Evolutionary conservation across 2,329 filamentous ascomycete genomes (phyloP).

Genomic region (Talaromyces atroroseus): DNA sequence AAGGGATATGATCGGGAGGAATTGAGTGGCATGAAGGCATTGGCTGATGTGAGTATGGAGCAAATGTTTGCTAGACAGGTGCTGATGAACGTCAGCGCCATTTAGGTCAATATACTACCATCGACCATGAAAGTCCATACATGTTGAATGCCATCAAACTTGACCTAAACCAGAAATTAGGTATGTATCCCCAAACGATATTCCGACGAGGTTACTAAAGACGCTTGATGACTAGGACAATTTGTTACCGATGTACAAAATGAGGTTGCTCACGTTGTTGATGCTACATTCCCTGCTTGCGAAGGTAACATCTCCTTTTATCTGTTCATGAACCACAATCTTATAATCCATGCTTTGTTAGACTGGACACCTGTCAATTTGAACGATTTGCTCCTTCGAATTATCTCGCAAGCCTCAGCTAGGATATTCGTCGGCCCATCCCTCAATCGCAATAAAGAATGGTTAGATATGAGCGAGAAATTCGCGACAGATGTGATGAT

Average conservation of each 20-base stretch:
- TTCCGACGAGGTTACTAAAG: not conserved
- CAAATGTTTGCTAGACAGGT: not conserved
- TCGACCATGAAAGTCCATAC: conserved; percentile 1
- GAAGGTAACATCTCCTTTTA: not conserved
- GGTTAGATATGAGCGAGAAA: conserved; percentile 2
- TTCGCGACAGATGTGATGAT: conserved; percentile 3
- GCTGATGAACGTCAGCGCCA: not conserved
- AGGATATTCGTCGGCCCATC: conserved; percentile 5
- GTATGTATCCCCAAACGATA: not conserved
- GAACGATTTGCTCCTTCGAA: conserved; percentile 6
- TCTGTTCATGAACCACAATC: not conserved
- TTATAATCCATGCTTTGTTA: not conserved
- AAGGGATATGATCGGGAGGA: conserved; percentile 6
- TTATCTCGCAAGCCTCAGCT: conserved; percentile 5
- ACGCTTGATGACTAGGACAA: not conserved
- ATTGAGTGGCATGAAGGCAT: conserved; percentile 6
- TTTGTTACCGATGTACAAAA: conserved; percentile 1
- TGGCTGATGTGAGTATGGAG: not conserved
- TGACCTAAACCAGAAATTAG: conserved; percentile 4
- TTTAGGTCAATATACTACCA: conserved; percentile 2
- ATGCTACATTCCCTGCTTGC: not conserved
- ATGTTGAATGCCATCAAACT: conserved; percentile 4
- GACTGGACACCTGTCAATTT: conserved; percentile 5
- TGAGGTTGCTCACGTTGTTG: conserved; percentile 1
- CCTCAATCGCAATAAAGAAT: conserved; percentile 3